Conservation (phyloP, 1,284 basidiomycete species). For the Rhodotorula sp. region DNA sequence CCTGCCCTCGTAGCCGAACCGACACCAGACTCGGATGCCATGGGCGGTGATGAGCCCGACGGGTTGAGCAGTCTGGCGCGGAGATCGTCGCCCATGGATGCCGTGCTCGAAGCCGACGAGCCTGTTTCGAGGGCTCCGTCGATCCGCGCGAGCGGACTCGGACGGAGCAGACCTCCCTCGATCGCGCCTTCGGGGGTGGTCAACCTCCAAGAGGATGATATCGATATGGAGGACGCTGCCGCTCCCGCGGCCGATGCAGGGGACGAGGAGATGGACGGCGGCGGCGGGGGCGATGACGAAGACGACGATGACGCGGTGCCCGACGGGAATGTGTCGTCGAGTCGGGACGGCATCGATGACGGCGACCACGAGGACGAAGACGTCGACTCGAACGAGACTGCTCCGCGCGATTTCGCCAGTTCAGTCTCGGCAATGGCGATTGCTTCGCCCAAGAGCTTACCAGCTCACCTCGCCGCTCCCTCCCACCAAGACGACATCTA, state of each 20-base stretch:
- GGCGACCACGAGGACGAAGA: neutral
- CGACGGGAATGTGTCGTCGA: too few species aligned
- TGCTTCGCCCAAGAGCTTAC: conserved; percentile 6
- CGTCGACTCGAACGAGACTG: neutral
- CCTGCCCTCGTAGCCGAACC: neutral
- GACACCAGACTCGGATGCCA: neutral
- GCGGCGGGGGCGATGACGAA: neutral
- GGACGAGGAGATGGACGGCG: neutral
- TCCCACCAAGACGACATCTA: conserved; percentile 13
- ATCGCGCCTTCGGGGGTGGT: conserved; percentile 1
- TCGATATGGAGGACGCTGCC: neutral
- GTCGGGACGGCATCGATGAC: too few species aligned
- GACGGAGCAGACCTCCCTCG: conserved; percentile 10
- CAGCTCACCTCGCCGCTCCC: conserved; percentile 14
- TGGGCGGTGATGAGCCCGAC: conserved; percentile 4
- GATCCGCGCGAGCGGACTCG: conserved; percentile 5
- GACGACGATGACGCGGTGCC: neutral
- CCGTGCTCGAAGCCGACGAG: conserved; percentile 39
- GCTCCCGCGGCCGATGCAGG: neutral
- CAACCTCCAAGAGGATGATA: neutral
- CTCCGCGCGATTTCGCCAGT: neutral
- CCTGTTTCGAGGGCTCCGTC: conserved; percentile 27
- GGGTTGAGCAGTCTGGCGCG: neutral
- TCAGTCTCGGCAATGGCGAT: conserved; percentile 2
- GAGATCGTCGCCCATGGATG: conserved; percentile 16